Base-by-base conservation (phyloP, 2,329 filamentous ascomycete genomes). In the Colletotrichum sp. region DNA sequence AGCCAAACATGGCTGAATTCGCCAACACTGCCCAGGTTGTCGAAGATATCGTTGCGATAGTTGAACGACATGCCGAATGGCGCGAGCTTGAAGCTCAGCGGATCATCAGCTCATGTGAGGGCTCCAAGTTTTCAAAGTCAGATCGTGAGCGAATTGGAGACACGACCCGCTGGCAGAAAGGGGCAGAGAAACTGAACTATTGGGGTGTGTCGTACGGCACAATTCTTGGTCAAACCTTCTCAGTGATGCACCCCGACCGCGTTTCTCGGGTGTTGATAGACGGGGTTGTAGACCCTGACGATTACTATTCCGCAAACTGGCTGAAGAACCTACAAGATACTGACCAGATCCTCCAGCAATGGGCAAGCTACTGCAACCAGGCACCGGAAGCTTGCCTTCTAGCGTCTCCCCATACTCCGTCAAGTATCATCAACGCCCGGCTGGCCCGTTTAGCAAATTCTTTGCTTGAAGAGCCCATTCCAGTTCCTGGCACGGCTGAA, bases 41-140 rank as follows among this genome's bases (percentile, higher is more conserved):
- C 3, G 79, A 84, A 51, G 87, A 89, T 73, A 88, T 89, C 85
- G 78, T 89, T 9, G 83, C 85, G 54, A 82, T 89, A 43, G 80
- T 85, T 13, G 87, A 89, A 73, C 81, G 77, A 36, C 82, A 86
- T 55, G 84, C 81, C 9, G 80, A 84, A 31, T 85, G 80, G 78
- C 75, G 81, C 29, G 78, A 77, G 13, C 62, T 70, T 13, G 76
- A 81, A 72, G 78, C 76, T 27, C 31, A 43, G 2, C 64, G 38
- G 29, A 70, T 72, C 15, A 31, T 78, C 69, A 18, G 24, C 16
- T 59, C 21, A 18, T 21, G 9, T 4, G 3, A 18, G 0, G 21
- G 11, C 33, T n/a, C 1, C 2, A 38, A 16, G 13, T 0, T 59
- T 9, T 38, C 51, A 0, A 5, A 6, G n/a, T 47, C 70, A 1